Evolutionary conservation across 1,139 yeast genomes (phyloP), one percentile per base, ranked within the genome.

Genomic region (Suhomyces yuchorum): DNA sequence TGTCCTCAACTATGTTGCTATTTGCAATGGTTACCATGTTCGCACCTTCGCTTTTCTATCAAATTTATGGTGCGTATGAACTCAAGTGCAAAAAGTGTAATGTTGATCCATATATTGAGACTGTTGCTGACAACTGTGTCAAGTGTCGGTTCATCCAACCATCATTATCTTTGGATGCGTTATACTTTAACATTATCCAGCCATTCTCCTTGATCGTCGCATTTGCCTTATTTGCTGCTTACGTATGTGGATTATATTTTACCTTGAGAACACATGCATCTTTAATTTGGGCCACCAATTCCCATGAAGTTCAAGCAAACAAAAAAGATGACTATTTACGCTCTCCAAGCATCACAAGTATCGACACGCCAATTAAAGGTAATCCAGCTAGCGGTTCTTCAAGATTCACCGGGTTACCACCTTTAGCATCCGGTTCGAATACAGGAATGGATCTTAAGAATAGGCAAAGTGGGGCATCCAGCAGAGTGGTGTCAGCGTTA

Each of bases 191-290:
- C 8, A 80, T 88, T 23, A 77, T 93, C 48, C 82, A 82, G 57
- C 99, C 99, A 2, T 88, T 89, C 65, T 82, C 96, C 3, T 67
- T 87, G 26, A 74, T 87, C 37, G 93, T 96, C 62, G 96, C 96
- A 0, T 57, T 85, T 28, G 82, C 91, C 8, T 75, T 93, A 44
- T 90, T 92, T 61, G 70, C 88, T 14, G 93, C 97, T 0, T 93
- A 93, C 62, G 79, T 83, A n/a, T 85, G 92, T 66, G 98, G 99
- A 1, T 72, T 93, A 44, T 85, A 90, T 80, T 93, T 93, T 65
- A 93, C 99, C 0, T 77, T 93, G 59, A 80, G 96, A 58, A 93
- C 99, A 0, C 99, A 93, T 66, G 99, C 99, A 0, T 93, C 96
- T 1, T 75, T 91, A 67, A 95, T 93, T 55, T 95, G 99, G 99